phyloP scores from a whole-genome alignment of 257 asterid species.

The Solanum tacnaense region DNA sequence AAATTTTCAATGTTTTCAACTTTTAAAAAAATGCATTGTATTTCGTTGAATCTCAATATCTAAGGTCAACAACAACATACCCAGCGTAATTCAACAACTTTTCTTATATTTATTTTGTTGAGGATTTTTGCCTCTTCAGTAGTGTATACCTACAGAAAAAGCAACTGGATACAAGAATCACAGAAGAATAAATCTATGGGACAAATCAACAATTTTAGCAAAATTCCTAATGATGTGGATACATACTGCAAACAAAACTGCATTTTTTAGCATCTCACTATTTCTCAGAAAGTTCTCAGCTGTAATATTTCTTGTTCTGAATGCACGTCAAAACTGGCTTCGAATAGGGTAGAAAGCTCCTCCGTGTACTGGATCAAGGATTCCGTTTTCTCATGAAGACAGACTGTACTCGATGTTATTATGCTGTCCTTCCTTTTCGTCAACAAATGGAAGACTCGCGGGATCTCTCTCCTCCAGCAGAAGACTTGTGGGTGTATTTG shows the following conservation, averaged over 20 bases:
- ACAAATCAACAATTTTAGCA: not conserved
- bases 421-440: conserved; percentile 22
- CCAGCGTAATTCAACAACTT: not conserved
- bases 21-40: not conserved
- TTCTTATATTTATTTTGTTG: not conserved
- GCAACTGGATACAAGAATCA: not conserved
- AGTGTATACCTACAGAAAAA: not conserved
- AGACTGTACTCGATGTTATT: conserved; percentile 39
- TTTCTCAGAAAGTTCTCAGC: not conserved
- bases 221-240: not conserved
- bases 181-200: not conserved
- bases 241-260: not conserved
- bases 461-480: conserved; percentile 75
- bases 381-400: conserved; percentile 22
- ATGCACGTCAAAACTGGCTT: not conserved
- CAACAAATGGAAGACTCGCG: conserved; percentile 52
- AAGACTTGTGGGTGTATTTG: conserved; percentile 51
- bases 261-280: not conserved
- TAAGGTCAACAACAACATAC: too few species aligned
- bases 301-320: not conserved
- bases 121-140: not conserved
- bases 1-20: too few species aligned
- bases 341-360: not conserved
- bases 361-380: not conserved
- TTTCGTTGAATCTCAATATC: not conserved